Evolutionary conservation across 768 basidiomycete species (phyloP), one percentile per base, ranked within the genome.

Genomic region (Tubosaeta sp.): DNA sequence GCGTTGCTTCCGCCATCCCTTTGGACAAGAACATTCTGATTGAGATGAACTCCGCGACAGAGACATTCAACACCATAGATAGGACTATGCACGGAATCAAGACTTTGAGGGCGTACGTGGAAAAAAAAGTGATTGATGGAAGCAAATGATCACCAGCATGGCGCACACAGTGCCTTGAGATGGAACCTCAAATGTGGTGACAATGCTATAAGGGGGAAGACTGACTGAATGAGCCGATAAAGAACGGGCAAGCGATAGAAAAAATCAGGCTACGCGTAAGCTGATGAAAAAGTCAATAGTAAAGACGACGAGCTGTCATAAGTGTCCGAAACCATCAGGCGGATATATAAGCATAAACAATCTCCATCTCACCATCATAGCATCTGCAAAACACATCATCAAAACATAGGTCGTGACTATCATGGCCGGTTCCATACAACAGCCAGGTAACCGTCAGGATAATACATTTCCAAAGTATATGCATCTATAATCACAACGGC

Each of bases 21-120:
- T 51, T 51, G 36, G 44, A 51, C 4, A 44, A 24, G 19, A 51
- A 8, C 29, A 51, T 3, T 38, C 49, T 34, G 29, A 38, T 22
- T 3, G 16, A 45, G 29, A 45, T 51, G 8, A 24, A 22, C 3
- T 19, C 25, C 7, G 49, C 44, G 10, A n/a, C 25, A 22, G 25
- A 36, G 34, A 50, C 25, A 2, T 35, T 44, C 35, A 50, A 50
- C 2, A 34, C 16, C 25, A 44, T 19, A n/a, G 49, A 44, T 6
- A 50, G 18, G 2, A 6, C 8, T 4, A 44, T 21, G 19, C 9
- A 43, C 9, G 34, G 42, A 38, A 44, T 29, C 1, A 6, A 2
- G 27, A 27, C 25, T 29, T 36, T 30, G n/a, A 22, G 9, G 9
- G 34, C 34, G 19, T 38, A 27, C 16, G 19, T 22, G 5, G 42